These are phyloP conservation scores for Chytriomyces hyalinus DNA, from an alignment of 192 early-diverging fungal genomes.

Conservation along the genomic window DNA sequence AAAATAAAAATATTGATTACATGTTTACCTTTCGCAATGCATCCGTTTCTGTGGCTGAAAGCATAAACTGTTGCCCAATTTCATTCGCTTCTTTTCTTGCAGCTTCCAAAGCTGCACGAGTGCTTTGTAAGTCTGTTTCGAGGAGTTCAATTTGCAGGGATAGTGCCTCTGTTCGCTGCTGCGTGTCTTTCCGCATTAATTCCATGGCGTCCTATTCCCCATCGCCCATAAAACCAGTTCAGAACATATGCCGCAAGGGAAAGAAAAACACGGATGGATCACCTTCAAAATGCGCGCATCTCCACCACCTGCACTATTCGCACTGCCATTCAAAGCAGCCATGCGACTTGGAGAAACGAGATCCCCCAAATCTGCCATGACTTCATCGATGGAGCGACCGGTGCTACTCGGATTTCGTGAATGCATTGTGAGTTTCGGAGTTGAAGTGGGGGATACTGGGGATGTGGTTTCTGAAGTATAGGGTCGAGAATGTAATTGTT, in stretches of 20 bases:
- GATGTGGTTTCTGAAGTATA: no score
- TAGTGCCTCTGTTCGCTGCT: not conserved
- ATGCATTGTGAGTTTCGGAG: no score
- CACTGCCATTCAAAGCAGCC: not conserved
- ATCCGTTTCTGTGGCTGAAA: not conserved
- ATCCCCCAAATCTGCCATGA: conserved; percentile 6
- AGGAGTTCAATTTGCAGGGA: not conserved
- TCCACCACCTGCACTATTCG: not conserved
- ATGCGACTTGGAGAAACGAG: not conserved
- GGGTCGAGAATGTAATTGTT: not conserved
- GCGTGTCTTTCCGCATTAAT: conserved; percentile 21
- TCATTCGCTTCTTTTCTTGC: not conserved
- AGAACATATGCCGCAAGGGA: not conserved
- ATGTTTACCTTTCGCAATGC: not conserved
- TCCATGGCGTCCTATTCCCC: conserved; percentile 23
- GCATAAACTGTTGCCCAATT: not conserved
- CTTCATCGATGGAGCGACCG: conserved; percentile 13
- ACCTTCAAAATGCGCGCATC: conserved; percentile 1
- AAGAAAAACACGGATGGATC: not conserved
- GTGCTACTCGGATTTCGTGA: no score
- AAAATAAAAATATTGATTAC: no score
- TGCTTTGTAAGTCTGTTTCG: not conserved
- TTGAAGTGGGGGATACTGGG: not conserved
- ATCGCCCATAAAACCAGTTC: not conserved
- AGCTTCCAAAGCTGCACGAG: not conserved